These are phyloP conservation scores for Ampelomyces quisqualis DNA, from an alignment of 2,329 filamentous ascomycete species.

Conservation along the genomic window DNA sequence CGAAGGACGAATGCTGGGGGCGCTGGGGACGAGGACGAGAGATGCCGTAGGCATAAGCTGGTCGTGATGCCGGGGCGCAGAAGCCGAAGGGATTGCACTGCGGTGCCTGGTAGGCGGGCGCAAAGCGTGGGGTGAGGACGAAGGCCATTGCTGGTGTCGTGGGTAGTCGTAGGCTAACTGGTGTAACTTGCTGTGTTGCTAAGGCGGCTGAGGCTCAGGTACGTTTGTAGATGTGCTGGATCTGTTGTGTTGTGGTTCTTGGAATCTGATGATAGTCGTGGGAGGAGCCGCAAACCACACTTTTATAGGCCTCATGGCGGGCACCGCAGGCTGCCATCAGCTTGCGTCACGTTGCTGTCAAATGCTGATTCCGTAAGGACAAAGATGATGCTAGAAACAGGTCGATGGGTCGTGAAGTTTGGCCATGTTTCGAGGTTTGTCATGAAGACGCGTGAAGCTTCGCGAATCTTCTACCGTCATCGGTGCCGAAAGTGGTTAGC, in stretches of 20 bases:
- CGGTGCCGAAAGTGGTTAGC: conserved; percentile 4
- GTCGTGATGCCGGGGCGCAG: conserved; percentile 24
- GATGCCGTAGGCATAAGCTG: conserved; percentile 22
- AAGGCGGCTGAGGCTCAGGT: conserved; percentile 17
- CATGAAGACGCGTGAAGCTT: conserved; percentile 25
- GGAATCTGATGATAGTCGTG: conserved; percentile 28
- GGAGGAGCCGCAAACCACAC: conserved; percentile 9
- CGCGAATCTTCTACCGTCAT: conserved; percentile 25
- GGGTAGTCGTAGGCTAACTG: conserved; percentile 3
- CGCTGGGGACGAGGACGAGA: conserved; percentile 18
- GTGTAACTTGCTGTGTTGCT: conserved; percentile 7
- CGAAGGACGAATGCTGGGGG: conserved; percentile 29
- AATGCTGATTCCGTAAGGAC: conserved; percentile 30
- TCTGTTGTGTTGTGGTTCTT: conserved; percentile 24
- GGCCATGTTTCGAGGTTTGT: conserved; percentile 27
- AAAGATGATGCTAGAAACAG: conserved; percentile 30
- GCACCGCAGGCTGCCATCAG: conserved; percentile 26
- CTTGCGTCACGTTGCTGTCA: conserved; percentile 30
- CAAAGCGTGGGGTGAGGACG: conserved; percentile 36
- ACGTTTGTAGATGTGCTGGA: conserved; percentile 22
- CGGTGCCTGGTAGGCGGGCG: conserved; percentile 31
- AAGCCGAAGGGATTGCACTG: conserved; percentile 33
- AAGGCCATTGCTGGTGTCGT: conserved; percentile 33
- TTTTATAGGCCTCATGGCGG: conserved; percentile 38
- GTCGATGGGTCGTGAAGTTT: conserved; percentile 24